Evolutionary conservation across 257 asterid genomes (phyloP).

Genomic region (Vinca minor): DNA sequence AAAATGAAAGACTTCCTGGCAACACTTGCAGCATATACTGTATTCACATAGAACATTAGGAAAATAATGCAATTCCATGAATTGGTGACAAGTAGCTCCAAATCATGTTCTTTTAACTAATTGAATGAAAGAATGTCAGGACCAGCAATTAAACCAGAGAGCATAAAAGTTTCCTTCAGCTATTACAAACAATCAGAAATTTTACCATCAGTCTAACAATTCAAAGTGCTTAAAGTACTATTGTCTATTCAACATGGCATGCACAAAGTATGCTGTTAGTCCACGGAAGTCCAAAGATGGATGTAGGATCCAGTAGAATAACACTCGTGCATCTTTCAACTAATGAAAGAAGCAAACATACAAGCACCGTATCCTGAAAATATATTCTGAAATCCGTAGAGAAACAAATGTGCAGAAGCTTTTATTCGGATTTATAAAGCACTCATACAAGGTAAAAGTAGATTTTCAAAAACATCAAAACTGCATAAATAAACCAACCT

Average conservation of each 20-base stretch:
- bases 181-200: background rate
- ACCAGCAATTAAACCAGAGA: background rate
- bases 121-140: background rate
- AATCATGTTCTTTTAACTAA: background rate
- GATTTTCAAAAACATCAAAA: conserved; percentile 2
- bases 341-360: background rate
- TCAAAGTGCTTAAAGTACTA: background rate
- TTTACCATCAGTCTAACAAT: background rate
- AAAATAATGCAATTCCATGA: background rate
- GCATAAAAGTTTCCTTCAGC: background rate
- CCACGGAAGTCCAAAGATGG: background rate
- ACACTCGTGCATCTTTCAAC: too few species aligned
- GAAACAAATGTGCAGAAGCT: conserved; percentile 1
- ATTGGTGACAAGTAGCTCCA: background rate
- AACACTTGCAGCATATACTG: background rate
- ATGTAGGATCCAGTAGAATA: background rate
- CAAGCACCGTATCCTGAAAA: background rate
- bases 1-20: background rate
- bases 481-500: conserved; percentile 50
- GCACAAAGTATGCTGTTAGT: background rate
- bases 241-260: background rate
- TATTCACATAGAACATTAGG: background rate
- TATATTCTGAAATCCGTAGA: background rate
- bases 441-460: background rate
- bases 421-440: background rate